Percentiles rank a stretch among this genome's conserved stretches.
These are phyloP conservation scores for Saxispiralis lemnorum DNA, from an alignment of 495 filamentous ascomycete species.

Conservation along the genomic window DNA sequence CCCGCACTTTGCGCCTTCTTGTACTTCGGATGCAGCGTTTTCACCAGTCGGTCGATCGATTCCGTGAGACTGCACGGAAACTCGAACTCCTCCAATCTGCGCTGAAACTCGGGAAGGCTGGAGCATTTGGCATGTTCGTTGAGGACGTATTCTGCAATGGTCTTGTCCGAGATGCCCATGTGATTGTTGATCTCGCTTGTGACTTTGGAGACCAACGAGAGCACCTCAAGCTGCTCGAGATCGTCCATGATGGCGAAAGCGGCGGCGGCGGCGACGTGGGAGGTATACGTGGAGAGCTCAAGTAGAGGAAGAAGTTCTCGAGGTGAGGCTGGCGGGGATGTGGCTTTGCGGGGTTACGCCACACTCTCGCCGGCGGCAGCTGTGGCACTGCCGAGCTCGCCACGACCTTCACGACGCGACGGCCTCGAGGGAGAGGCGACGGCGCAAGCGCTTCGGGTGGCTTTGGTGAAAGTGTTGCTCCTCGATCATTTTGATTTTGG, in stretches of 20 bases:
- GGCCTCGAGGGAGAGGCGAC: too few species aligned
- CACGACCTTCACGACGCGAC: too few species aligned
- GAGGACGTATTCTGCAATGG: slow-evolving; percentile 86
- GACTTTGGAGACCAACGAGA: slow-evolving; percentile 87
- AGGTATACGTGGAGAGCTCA: too few species aligned
- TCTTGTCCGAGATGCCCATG: slow-evolving; percentile 82
- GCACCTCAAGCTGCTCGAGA: slow-evolving; percentile 71
- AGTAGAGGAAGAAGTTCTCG: too few species aligned
- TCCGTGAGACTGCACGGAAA: slow-evolving; percentile 81
- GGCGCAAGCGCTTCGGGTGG: too few species aligned
- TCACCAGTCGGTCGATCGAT: slow-evolving; percentile 73
- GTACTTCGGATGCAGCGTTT: slow-evolving; percentile 79
- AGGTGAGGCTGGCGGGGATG: too few species aligned
- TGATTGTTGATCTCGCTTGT: slow-evolving; percentile 89
- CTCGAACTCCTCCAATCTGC: slow-evolving; percentile 57
- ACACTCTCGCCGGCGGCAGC: too few species aligned
- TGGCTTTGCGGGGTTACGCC: too few species aligned
- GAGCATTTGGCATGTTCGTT: slow-evolving; percentile 65
- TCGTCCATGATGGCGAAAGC: slow-evolving; percentile 51
- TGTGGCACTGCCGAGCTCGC: too few species aligned
- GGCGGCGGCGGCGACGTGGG: too few species aligned
- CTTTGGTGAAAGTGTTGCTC: too few species aligned
- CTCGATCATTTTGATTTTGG: too few species aligned
- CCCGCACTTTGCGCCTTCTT: slow-evolving; percentile 25
- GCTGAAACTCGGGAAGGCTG: slow-evolving; percentile 49